phyloP scores from a whole-genome alignment of 495 filamentous ascomycete genomes.

The Xylaria palmicola region DNA sequence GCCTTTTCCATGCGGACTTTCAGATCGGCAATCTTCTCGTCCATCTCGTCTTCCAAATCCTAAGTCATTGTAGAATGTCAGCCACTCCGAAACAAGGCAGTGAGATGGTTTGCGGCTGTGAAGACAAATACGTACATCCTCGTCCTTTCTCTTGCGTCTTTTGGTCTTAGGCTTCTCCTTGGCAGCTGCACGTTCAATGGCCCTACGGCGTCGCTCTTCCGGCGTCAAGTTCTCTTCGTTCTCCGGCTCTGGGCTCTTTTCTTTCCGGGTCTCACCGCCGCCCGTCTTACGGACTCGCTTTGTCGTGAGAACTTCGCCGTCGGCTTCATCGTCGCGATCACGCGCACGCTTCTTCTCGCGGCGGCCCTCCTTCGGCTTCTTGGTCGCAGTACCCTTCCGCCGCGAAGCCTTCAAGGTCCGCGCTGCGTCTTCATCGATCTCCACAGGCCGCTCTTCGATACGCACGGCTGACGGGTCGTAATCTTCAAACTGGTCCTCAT shows the following conservation, averaged over 20 bases:
- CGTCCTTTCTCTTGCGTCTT: slow-evolving; percentile 81
- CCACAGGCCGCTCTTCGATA: slow-evolving; percentile 74
- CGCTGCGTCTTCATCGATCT: slow-evolving; percentile 85
- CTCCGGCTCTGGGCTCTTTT: slow-evolving; percentile 48
- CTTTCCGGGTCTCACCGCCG: slow-evolving; percentile 46
- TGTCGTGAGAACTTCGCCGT: slow-evolving; percentile 53
- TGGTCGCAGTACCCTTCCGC: slow-evolving; percentile 68
- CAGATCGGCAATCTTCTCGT: slow-evolving; percentile 84
- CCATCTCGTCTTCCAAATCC: slow-evolving; percentile 86
- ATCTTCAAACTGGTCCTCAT: slow-evolving; percentile 88
- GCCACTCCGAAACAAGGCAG: not conserved
- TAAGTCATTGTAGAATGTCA: slow-evolving; percentile 29
- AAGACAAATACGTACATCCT: slow-evolving; percentile 63
- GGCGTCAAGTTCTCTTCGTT: slow-evolving; percentile 65
- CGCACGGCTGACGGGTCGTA: slow-evolving; percentile 79
- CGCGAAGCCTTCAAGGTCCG: slow-evolving; percentile 69
- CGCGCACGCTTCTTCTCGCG: slow-evolving; percentile 69
- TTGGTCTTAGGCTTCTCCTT: slow-evolving; percentile 63
- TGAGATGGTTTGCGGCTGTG: not conserved
- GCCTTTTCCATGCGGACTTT: slow-evolving; percentile 90
- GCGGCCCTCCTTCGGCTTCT: slow-evolving; percentile 73
- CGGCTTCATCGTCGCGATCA: slow-evolving; percentile 56
- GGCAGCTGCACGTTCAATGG: slow-evolving; percentile 77
- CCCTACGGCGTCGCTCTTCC: slow-evolving; percentile 71
- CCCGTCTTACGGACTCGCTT: slow-evolving; percentile 36